A percentile compares a stretch with the other conserved stretches of the same genome.
Conservation (phyloP, 192 early-diverging fungal species). For the Coemansia sp. region DNA sequence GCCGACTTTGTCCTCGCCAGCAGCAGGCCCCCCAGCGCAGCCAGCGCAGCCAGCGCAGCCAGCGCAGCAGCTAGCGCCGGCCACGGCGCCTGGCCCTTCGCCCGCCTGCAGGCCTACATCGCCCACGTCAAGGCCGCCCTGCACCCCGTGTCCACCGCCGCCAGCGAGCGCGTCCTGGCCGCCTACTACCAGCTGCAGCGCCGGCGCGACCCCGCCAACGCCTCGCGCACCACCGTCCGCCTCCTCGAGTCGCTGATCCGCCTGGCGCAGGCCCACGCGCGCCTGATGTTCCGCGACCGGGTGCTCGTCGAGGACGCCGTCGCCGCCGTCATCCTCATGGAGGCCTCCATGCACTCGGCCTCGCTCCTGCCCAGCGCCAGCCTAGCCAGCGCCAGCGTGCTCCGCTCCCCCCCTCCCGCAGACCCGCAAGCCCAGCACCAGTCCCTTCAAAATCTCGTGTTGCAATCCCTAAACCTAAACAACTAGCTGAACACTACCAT, state of each 20-base stretch:
- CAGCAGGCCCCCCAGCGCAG: conserved; percentile 2
- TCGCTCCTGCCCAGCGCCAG: conserved; percentile 47
- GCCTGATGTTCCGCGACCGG: conserved; percentile 59
- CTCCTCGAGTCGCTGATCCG: conserved; percentile 65
- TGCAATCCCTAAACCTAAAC: conserved; percentile 53
- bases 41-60: no score
- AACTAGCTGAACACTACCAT: conserved; percentile 56
- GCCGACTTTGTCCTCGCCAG: conserved; percentile 53
- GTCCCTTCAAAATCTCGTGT: conserved; percentile 36
- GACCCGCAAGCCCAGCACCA: conserved; percentile 55
- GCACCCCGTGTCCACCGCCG: conserved; percentile 59
- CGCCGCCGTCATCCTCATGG: conserved; percentile 59
- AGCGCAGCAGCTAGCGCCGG: no score
- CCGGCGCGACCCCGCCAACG: conserved; percentile 60
- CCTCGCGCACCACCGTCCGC: conserved; percentile 71
- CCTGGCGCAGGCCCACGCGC: conserved; percentile 62
- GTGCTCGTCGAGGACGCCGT: conserved; percentile 66
- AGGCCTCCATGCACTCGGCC: conserved; percentile 59
- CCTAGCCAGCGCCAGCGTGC: conserved; percentile 41
- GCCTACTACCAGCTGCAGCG: conserved; percentile 74
- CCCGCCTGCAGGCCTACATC: conserved; percentile 69
- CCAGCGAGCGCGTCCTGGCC: conserved; percentile 62
- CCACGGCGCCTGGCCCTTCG: conserved; percentile 53
- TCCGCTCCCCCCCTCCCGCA: conserved; percentile 63
- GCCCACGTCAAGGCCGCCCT: conserved; percentile 57